phyloP scores from a whole-genome alignment of 2,329 filamentous ascomycete species.

The Colletotrichum lupini region DNA sequence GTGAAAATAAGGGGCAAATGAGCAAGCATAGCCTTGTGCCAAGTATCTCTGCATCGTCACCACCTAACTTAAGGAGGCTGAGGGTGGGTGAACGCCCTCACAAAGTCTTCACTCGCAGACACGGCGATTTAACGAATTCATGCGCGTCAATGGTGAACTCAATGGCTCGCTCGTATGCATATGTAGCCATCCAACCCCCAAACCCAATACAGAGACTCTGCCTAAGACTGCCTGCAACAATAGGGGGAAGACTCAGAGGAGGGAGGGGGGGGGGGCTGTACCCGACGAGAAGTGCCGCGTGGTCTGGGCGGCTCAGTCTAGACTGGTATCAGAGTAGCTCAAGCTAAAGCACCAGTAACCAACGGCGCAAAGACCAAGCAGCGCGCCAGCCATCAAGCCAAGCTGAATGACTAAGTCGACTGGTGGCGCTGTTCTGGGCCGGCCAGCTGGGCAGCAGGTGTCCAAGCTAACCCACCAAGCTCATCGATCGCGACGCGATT shows the following conservation, averaged over 20 bases:
- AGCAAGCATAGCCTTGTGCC: slow-evolving; percentile 1
- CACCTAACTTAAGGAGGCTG: background rate
- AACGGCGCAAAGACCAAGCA: background rate
- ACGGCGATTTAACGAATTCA: slow-evolving; percentile 1
- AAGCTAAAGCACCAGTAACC: background rate
- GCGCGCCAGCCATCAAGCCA: slow-evolving; percentile 30
- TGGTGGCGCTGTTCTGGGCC: slow-evolving; percentile 1
- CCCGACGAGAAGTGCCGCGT: background rate
- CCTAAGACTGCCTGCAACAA: background rate
- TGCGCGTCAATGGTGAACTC: background rate
- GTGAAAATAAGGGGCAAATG: background rate
- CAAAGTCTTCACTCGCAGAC: background rate
- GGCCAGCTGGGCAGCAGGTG: background rate
- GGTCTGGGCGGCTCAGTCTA: slow-evolving; percentile 1
- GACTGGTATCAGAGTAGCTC: slow-evolving; percentile 6
- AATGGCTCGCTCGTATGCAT: background rate
- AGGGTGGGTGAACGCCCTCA: background rate
- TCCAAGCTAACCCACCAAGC: background rate
- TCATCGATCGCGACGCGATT: background rate
- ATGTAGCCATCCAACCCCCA: background rate
- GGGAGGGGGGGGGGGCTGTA: background rate
- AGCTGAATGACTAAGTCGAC: slow-evolving; percentile 10
- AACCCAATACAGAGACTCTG: background rate
- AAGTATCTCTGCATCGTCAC: background rate
- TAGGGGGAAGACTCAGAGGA: background rate